Percentiles rank a stretch among this genome's conserved stretches.
phyloP scores from a whole-genome alignment of 2,329 filamentous ascomycete genomes.

The Alternaria sp. region DNA sequence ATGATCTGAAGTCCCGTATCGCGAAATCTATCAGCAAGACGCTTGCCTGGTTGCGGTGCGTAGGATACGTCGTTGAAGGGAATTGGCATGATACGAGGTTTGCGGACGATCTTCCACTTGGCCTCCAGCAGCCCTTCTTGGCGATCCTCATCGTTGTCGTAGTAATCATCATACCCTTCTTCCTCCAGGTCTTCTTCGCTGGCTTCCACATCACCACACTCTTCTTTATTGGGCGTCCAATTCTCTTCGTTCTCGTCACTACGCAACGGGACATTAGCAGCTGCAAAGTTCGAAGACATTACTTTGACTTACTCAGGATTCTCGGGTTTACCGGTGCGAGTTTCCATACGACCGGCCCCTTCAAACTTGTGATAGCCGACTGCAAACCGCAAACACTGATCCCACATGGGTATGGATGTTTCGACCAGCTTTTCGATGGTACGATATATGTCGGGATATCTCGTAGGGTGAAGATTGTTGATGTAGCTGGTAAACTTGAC shows the following conservation, averaged over 20 bases:
- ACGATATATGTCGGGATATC: constrained; percentile 24
- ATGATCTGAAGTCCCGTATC: constrained; percentile 62
- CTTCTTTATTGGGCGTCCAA: constrained; percentile 21
- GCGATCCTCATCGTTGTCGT: not conserved
- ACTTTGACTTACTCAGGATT: constrained; percentile 1
- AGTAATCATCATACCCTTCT: not conserved
- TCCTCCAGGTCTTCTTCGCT: not conserved
- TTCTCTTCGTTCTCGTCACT: constrained; percentile 23
- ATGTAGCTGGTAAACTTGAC: constrained; percentile 58
- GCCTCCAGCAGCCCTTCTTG: constrained; percentile 1
- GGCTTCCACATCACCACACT: not conserved
- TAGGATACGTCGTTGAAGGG: constrained; percentile 23
- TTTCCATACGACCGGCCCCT: constrained; percentile 16
- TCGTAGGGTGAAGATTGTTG: constrained; percentile 60
- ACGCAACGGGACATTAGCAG: not conserved
- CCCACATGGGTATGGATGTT: constrained; percentile 29
- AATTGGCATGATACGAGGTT: constrained; percentile 21
- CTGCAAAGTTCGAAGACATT: not conserved
- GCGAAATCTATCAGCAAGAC: constrained; percentile 19
- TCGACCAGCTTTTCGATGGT: constrained; percentile 29
- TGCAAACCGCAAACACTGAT: constrained; percentile 22
- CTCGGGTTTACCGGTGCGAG: constrained; percentile 8
- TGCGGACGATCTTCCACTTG: constrained; percentile 26
- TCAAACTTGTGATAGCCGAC: not conserved
- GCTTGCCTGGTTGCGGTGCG: constrained; percentile 7